Evolutionary conservation across 2,329 filamentous ascomycete species (phyloP), one percentile per base, ranked within the genome.

Genomic region (Leptoxyphium fumago): DNA sequence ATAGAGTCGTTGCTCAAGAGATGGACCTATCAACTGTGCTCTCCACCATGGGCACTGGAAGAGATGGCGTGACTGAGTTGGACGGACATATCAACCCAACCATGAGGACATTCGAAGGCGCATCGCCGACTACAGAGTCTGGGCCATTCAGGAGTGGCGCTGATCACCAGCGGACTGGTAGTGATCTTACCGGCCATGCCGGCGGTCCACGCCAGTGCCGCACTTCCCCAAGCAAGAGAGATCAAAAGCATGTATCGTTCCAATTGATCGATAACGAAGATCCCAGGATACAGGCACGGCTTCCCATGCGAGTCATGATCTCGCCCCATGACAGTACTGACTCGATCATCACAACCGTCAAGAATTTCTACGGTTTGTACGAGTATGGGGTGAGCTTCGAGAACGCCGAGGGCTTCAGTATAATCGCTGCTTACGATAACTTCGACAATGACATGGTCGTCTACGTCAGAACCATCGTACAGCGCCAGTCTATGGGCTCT

Each of bases 331-430:
- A 98, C 69, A 88, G 85, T 43, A 96, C 89, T 17, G 89, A 96
- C 61, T 95, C 88, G 30, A 98, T 98, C 67, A 85, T 96, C 51
- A 91, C 87, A 11, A 96, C 91, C 1, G 89, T 96, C 59, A 96
- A 94, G 74, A 96, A 95, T 71, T 96, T 96, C 69, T 96, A 94
- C 61, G 91, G 91, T 48, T 75, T 98, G 53, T 95, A 95, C 63
- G 84, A 89, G 52, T 80, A 66, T 41, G 88, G 91, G 52, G 82
- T 98, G 59, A 94, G 86, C 67, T 96, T 98, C 59, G 89, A 96
- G 66, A 89, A 96, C 63, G 78, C 84, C 51, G 72, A 82, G 56
- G 86, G 85, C 57, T 89, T 84, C 58, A 94, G 84, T 48, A 77
- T 98, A 58, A 96, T 98, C 64, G 87, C 89, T 50, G 79, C 86